These are phyloP conservation scores for Penicillium decumbens DNA, from an alignment of 2,329 filamentous ascomycete genomes.

Conservation along the genomic window DNA sequence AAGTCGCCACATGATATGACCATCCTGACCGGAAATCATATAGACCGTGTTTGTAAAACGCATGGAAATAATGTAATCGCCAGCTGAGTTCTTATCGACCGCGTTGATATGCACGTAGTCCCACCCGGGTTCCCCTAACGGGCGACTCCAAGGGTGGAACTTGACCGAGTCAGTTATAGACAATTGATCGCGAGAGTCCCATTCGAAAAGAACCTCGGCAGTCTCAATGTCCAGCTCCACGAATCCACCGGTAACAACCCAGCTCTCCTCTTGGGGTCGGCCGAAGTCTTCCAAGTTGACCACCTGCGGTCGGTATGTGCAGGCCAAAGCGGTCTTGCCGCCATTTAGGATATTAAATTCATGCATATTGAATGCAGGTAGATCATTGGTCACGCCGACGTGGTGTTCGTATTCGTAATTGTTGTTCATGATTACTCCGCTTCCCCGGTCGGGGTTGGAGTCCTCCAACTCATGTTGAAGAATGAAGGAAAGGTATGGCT, in stretches of 20 bases:
- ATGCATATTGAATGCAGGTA: conserved; percentile 32
- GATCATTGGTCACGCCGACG: conserved; percentile 24
- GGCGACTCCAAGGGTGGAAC: not conserved
- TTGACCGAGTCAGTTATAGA: conserved; percentile 13
- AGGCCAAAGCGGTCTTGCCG: conserved; percentile 27
- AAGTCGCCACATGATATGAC: conserved; percentile 34
- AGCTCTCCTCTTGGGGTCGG: conserved; percentile 19
- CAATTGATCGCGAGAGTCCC: conserved; percentile 30
- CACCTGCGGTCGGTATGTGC: conserved; percentile 12
- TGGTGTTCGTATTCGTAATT: conserved; percentile 43
- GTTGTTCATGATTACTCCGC: conserved; percentile 46
- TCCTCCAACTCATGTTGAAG: conserved; percentile 27
- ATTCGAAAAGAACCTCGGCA: conserved; percentile 25
- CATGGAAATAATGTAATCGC: conserved; percentile 37
- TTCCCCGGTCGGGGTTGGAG: conserved; percentile 40
- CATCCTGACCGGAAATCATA: conserved; percentile 31
- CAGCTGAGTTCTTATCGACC: conserved; percentile 32
- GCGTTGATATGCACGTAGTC: conserved; percentile 37
- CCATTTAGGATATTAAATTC: conserved; percentile 33
- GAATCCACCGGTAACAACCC: conserved; percentile 27
- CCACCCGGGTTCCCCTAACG: conserved; percentile 13
- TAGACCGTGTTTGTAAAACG: conserved; percentile 36
- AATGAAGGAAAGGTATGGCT: conserved; percentile 45
- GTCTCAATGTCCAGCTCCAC: conserved; percentile 29
- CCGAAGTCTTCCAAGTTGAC: conserved; percentile 20